phyloP scores from a whole-genome alignment of 2,329 filamentous ascomycete species.

The Penicillium sp. region DNA sequence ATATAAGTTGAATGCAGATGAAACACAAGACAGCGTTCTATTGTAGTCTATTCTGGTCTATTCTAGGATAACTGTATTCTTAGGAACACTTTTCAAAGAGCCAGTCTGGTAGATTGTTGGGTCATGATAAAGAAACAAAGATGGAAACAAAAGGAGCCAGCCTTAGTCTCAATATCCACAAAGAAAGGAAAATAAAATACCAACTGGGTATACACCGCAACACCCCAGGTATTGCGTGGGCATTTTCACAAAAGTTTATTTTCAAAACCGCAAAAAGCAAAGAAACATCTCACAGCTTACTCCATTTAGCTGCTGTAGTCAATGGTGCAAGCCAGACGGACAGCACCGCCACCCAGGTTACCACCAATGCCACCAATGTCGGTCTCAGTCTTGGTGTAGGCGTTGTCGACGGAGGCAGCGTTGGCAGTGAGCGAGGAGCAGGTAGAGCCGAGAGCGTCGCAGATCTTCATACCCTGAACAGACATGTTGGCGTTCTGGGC shows the following conservation, averaged over 20 bases:
- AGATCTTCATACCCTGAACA: conserved; percentile 44
- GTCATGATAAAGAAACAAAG: conserved; percentile 7
- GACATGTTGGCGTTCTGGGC: conserved; percentile 32
- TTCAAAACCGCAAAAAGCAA: conserved; percentile 1
- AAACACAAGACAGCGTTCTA: no score
- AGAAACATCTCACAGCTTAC: conserved; percentile 1
- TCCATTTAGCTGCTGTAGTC: conserved; percentile 31
- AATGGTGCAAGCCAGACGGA: conserved; percentile 30
- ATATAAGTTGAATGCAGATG: no score
- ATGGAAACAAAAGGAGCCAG: conserved; percentile 9
- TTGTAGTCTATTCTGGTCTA: not conserved
- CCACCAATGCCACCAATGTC: conserved; percentile 39
- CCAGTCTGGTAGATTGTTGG: conserved; percentile 4
- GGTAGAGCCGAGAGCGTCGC: conserved; percentile 27
- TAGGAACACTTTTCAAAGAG: not conserved
- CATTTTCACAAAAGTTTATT: conserved; percentile 5
- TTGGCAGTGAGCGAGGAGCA: conserved; percentile 36
- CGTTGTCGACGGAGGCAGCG: conserved; percentile 34
- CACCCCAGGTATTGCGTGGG: no score
- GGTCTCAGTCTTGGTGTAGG: conserved; percentile 35
- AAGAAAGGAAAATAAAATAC: conserved; percentile 7
- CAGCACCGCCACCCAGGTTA: conserved; percentile 30
- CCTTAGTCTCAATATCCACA: conserved; percentile 14
- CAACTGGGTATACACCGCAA: conserved; percentile 20
- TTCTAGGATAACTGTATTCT: not conserved